Conservation (phyloP, 2,329 filamentous ascomycete species). For the Monosporascus cannonballus region DNA sequence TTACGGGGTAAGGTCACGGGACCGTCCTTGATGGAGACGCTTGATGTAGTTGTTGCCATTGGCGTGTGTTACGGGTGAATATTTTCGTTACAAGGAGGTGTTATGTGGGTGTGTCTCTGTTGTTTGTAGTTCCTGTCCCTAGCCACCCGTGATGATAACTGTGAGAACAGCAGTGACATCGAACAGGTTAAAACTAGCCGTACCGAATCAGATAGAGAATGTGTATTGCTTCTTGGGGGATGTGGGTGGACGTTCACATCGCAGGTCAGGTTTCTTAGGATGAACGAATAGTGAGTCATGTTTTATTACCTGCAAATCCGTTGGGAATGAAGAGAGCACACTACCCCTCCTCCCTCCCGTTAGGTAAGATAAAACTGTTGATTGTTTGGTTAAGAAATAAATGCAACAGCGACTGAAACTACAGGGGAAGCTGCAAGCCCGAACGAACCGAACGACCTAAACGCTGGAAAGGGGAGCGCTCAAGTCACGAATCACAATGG, state of each 20-base stretch:
- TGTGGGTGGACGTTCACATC: neutral
- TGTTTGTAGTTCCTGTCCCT: neutral
- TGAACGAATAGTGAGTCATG: neutral
- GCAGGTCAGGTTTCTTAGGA: neutral
- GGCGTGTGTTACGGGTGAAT: neutral
- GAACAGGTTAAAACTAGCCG: neutral
- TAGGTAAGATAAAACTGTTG: neutral
- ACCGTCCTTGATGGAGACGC: neutral
- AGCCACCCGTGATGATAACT: neutral
- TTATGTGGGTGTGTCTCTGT: neutral
- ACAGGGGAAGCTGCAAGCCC: neutral
- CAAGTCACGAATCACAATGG: neutral
- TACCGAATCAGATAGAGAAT: neutral
- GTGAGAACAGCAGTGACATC: neutral
- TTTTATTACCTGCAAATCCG: neutral
- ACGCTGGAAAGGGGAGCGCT: neutral
- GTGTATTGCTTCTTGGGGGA: neutral
- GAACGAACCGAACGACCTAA: neutral
- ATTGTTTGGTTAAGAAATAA: neutral
- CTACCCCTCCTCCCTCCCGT: neutral
- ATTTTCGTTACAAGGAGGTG: neutral
- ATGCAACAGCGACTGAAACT: neutral
- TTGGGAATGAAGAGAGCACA: neutral
- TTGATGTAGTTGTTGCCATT: neutral
- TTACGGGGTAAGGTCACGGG: constrained; percentile 7